Evolutionary conservation across 1,139 yeast genomes (phyloP), one percentile per base, ranked within the genome.

Genomic region (Hyphopichia fennica): DNA sequence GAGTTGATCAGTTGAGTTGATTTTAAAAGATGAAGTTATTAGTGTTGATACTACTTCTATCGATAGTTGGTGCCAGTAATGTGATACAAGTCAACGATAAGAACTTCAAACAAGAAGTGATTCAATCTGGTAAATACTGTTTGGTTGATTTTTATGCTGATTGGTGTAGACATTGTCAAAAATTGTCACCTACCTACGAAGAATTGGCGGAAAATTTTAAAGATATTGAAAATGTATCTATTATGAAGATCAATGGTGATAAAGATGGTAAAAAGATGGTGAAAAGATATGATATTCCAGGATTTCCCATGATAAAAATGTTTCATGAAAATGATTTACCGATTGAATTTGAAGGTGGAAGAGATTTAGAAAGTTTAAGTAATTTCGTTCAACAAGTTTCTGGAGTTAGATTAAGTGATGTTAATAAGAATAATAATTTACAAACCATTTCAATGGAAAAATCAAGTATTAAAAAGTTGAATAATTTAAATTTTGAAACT

Each of bases 81-180:
- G 50, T 65, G 15, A 38, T 53, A 16, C 62, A 60, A 47, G 68
- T 68, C 23, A 65, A 61, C 45, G 79, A 73, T 50, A 65, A 71
- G 41, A 77, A 72, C 46, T 81, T 87, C 56, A 79, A 80, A 38
- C 75, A 71, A 18, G 60, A 78, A 30, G 84, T 82, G 13, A 60
- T 75, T 40, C 66, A 72, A 16, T 72, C 84, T 1, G 84, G 81
- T 8, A 80, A 84, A 51, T 81, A 77, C 46, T 74, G 88, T 0
- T 71, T 87, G 46, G 87, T 87, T 39, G 87, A 87, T 46, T 84
- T 85, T 56, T 85, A 84, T 54, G 88, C 93, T 31, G 80, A 79
- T 42, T 87, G 95, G 95, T 87, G 95, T 57, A 76, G 87, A 39
- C 91, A 87, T 65, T 87, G 95, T 65, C 79, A 81, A 62, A 74